Evolutionary conservation across 225 moss, liverwort and hornwort genomes (phyloP).

Genomic region (Bryum argenteum): DNA sequence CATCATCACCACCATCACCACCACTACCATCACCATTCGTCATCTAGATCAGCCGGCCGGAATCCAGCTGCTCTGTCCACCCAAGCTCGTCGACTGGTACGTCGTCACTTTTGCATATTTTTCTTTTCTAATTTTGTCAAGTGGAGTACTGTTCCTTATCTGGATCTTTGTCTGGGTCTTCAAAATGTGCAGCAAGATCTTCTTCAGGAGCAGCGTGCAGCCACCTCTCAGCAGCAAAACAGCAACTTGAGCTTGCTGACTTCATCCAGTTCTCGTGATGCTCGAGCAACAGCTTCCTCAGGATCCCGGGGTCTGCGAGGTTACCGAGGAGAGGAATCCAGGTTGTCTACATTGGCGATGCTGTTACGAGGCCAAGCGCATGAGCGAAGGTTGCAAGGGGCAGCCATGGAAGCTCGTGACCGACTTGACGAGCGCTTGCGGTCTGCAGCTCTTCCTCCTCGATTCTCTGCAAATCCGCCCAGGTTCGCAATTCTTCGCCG

Average conservation of each 20-base stretch:
- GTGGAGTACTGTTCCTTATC: constrained; percentile 31
- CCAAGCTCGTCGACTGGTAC: constrained; percentile 65
- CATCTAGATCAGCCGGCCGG: constrained; percentile 61
- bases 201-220: constrained; percentile 81
- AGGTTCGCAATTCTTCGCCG: constrained; percentile 40
- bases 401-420: constrained; percentile 87
- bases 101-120: constrained; percentile 14
- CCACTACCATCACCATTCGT: constrained; percentile 56
- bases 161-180: constrained; percentile 27
- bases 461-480: constrained; percentile 49
- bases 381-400: constrained; percentile 64
- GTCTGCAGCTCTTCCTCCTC: constrained; percentile 63
- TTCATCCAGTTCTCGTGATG: constrained; percentile 47
- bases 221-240: constrained; percentile 56
- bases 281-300: constrained; percentile 32
- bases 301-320: constrained; percentile 50
- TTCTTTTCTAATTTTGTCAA: constrained; percentile 23
- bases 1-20: constrained; percentile 70
- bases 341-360: constrained; percentile 64
- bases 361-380: constrained; percentile 66
- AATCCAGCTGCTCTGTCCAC: constrained; percentile 43
- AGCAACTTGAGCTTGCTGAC: constrained; percentile 58
- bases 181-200: constrained; percentile 72
- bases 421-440: constrained; percentile 88
- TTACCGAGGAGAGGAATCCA: constrained; percentile 63